phyloP scores from a whole-genome alignment of 225 moss, liverwort and hornwort species.

The Sphagnum tenellum region DNA sequence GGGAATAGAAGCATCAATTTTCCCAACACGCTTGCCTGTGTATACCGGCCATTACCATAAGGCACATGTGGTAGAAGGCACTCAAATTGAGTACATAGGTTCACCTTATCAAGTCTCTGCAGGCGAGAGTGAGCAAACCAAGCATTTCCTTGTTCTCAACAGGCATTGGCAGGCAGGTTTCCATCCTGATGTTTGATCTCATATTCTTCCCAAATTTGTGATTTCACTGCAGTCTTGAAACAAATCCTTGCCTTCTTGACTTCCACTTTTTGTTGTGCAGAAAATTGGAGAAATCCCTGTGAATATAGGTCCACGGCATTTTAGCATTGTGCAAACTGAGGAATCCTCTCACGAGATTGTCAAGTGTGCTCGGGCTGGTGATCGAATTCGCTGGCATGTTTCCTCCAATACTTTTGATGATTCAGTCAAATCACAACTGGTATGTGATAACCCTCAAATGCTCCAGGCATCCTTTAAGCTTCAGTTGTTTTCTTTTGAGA shows the following conservation, averaged over 20 bases:
- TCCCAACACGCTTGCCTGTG: slow-evolving; percentile 66
- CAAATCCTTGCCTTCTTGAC: too few relatives aligned
- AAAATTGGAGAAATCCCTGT: slow-evolving; percentile 85
- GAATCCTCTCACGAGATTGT: slow-evolving; percentile 23
- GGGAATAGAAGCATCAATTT: slow-evolving; percentile 77
- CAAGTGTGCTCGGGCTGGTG: slow-evolving; percentile 49
- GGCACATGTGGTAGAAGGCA: slow-evolving; percentile 83
- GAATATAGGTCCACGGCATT: slow-evolving; percentile 79
- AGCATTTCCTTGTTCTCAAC: slow-evolving; percentile 79
- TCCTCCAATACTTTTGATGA: slow-evolving; percentile 50
- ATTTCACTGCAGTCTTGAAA: too few relatives aligned
- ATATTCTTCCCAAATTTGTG: too few relatives aligned
- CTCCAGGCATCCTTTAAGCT: too few relatives aligned
- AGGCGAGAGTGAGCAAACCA: slow-evolving; percentile 60
- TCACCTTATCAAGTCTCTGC: slow-evolving; percentile 93
- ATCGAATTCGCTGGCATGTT: slow-evolving; percentile 72
- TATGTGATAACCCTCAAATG: slow-evolving; percentile 6
- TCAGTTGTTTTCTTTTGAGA: too few relatives aligned
- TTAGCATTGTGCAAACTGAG: slow-evolving; percentile 40
- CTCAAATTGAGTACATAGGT: slow-evolving; percentile 87
- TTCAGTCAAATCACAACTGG: slow-evolving; percentile 45
- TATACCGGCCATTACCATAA: slow-evolving; percentile 98
- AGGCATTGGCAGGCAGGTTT: slow-evolving; percentile 66
- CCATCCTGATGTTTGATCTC: neutral
- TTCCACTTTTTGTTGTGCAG: slow-evolving; percentile 25